Evolutionary conservation across 116 monocot species (phyloP).

Genomic region (Zostera marina): DNA sequence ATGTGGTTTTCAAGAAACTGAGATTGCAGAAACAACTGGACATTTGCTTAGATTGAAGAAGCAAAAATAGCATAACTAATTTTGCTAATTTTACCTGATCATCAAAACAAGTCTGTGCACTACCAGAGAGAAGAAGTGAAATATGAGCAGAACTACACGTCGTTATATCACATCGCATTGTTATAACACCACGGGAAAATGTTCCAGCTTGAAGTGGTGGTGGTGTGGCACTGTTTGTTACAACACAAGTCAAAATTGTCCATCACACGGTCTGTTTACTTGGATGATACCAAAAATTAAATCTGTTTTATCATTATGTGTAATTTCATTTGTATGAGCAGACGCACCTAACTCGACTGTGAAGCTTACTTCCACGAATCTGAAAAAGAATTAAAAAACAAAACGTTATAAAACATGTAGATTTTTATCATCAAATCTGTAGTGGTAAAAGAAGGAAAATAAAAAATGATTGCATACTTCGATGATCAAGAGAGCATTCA

Average conservation of each 20-base stretch:
- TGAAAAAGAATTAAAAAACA: constrained; percentile 22
- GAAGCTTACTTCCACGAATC: constrained; percentile 96
- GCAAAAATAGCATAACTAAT: not conserved
- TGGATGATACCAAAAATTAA: too few species aligned
- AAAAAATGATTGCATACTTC: constrained; percentile 35
- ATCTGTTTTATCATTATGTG: not conserved
- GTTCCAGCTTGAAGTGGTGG: constrained; percentile 79
- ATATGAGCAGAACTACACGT: constrained; percentile 89
- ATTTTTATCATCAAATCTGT: not conserved
- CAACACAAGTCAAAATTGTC: not conserved
- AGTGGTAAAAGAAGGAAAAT: too few species aligned
- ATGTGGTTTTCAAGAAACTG: constrained; percentile 89
- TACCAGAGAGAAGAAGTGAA: constrained; percentile 87
- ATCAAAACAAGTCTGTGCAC: constrained; percentile 93
- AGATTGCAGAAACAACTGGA: constrained; percentile 1
- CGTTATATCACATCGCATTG: constrained; percentile 92
- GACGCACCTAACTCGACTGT: constrained; percentile 76
- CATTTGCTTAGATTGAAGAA: not conserved
- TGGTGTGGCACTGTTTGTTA: constrained; percentile 60
- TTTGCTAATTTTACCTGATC: constrained; percentile 43
- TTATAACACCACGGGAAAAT: constrained; percentile 85
- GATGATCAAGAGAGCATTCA: constrained; percentile 76
- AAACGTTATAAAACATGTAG: too few species aligned
- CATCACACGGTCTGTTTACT: too few species aligned
- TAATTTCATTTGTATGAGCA: not conserved